Evolutionary conservation across 768 basidiomycete species (phyloP).

Genomic region (Psilocybe subaeruginosa): DNA sequence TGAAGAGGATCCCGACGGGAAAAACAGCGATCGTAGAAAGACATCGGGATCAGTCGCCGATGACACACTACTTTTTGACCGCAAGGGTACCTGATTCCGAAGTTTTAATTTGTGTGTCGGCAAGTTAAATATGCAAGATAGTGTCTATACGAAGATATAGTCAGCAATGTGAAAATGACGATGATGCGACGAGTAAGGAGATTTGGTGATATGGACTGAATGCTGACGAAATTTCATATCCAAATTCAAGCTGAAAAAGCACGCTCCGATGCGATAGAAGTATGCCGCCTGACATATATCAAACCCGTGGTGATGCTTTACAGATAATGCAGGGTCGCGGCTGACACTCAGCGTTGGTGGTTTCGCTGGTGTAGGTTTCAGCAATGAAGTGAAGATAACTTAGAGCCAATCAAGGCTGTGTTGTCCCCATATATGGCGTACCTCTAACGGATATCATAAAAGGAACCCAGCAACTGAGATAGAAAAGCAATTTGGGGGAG

Average conservation of each 20-base stretch:
- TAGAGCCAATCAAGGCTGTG: background rate
- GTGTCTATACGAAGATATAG: conserved; percentile 42
- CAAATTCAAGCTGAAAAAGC: background rate
- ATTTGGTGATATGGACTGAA: conserved; percentile 8
- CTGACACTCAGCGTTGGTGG: background rate
- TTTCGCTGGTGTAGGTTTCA: background rate
- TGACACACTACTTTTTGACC: conserved; percentile 3
- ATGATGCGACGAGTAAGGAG: conserved; percentile 25
- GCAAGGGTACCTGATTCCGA: conserved; percentile 15
- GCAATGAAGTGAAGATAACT: background rate
- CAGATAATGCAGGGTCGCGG: background rate
- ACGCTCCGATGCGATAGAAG: background rate
- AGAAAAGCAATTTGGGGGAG: conserved; percentile 12
- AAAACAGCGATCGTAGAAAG: conserved; percentile 33
- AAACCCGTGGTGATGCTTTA: conserved; percentile 16
- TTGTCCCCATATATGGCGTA: background rate
- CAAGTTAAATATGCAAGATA: conserved; percentile 62
- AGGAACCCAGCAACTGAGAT: conserved; percentile 6
- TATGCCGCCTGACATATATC: conserved; percentile 8
- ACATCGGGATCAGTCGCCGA: conserved; percentile 13
- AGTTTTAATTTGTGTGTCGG: conserved; percentile 60
- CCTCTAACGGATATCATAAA: background rate
- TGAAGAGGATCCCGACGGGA: conserved; percentile 19
- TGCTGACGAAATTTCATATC: conserved; percentile 1
- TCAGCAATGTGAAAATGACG: conserved; percentile 15